A percentile compares a stretch with the other conserved stretches of the same genome.
phyloP scores from a whole-genome alignment of 139 green algal species.

The Chara braunii region DNA sequence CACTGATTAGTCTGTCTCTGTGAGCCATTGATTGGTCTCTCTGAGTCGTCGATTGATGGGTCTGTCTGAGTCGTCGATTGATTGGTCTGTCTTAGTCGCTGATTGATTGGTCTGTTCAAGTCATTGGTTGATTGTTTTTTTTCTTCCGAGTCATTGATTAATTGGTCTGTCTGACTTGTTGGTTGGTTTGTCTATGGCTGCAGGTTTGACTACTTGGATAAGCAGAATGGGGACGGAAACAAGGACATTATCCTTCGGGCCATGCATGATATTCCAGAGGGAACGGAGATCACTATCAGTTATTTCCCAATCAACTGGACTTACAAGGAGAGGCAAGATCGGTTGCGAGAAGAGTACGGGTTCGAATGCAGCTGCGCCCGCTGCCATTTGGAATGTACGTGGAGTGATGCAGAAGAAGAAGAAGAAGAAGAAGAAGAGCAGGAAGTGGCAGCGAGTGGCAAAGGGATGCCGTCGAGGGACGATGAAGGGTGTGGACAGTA shows the following conservation, averaged over 20 bases:
- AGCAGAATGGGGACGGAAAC: background rate
- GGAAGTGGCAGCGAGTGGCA: background rate
- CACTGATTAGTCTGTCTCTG: too few relatives aligned
- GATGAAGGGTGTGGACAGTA: background rate
- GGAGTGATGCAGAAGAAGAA: background rate
- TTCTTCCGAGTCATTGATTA: too few relatives aligned
- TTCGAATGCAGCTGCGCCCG: slow-evolving; percentile 21
- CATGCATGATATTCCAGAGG: background rate
- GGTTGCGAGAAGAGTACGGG: slow-evolving; percentile 17
- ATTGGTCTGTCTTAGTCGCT: too few relatives aligned
- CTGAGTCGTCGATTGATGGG: too few relatives aligned
- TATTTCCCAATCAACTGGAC: slow-evolving; percentile 23
- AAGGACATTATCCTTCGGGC: slow-evolving; percentile 17
- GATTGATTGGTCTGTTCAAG: too few relatives aligned
- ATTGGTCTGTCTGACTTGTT: too few relatives aligned
- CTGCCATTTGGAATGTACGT: slow-evolving; percentile 3
- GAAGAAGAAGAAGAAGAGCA: background rate
- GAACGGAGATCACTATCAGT: background rate
- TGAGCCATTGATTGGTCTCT: too few relatives aligned
- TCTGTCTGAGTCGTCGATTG: too few relatives aligned
- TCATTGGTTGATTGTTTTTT: too few relatives aligned
- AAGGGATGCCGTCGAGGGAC: too few relatives aligned
- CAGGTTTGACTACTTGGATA: slow-evolving; percentile 5
- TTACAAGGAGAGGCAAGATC: background rate
- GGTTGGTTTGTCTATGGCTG: too few relatives aligned